phyloP scores from a whole-genome alignment of 129 eudicot species.

The Ambrosia artemisiifolia region DNA sequence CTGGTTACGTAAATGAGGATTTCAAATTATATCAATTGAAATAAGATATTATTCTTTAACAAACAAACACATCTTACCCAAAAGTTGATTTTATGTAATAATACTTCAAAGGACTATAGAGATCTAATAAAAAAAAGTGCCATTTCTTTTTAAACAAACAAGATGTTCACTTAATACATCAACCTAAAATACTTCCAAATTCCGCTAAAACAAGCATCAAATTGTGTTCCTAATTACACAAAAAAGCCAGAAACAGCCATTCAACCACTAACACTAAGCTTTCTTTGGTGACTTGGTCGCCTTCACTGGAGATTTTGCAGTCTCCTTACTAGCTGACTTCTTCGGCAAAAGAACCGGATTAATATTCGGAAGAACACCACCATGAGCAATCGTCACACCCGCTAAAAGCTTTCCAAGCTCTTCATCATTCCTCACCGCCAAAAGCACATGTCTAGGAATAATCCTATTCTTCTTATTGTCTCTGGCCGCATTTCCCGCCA shows the following conservation, averaged over 20 bases:
- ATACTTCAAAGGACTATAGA: too few relatives aligned
- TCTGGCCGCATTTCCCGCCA: slow-evolving; percentile 68
- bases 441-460: slow-evolving; percentile 45
- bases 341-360: slow-evolving; percentile 63
- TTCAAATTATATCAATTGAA: too few relatives aligned
- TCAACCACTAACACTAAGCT: slow-evolving; percentile 11
- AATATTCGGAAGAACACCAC: slow-evolving; percentile 61
- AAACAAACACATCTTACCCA: too few relatives aligned
- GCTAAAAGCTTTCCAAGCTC: slow-evolving; percentile 51
- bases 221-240: slow-evolving; percentile 1
- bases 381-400: slow-evolving; percentile 72
- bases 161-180: neutral
- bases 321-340: slow-evolving; percentile 39
- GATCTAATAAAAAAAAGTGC: slow-evolving; percentile 44
- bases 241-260: neutral
- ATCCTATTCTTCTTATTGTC: slow-evolving; percentile 66
- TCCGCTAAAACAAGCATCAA: neutral
- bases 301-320: slow-evolving; percentile 45
- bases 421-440: slow-evolving; percentile 69
- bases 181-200: neutral
- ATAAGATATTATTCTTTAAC: too few relatives aligned
- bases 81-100: too few relatives aligned
- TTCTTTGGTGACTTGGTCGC: slow-evolving; percentile 51
- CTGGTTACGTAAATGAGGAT: too few relatives aligned
- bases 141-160: slow-evolving; percentile 3